Conservation (phyloP, 768 basidiomycete species). For the Termitomyces sp. region DNA sequence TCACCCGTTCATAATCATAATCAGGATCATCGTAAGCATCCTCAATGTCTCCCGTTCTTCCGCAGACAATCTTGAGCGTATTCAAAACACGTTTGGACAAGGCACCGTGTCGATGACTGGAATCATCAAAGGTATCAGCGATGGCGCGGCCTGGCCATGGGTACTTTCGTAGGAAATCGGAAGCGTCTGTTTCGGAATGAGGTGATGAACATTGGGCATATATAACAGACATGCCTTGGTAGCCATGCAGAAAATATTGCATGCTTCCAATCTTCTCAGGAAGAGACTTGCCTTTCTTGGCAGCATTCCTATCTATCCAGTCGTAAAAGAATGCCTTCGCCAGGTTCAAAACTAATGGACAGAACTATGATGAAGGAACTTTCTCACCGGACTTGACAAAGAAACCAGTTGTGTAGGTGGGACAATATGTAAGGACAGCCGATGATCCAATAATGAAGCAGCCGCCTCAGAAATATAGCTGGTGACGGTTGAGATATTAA, state of each 20-base stretch:
- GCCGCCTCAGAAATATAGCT: conserved; percentile 90
- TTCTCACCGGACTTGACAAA: conserved; percentile 65
- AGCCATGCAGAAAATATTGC: conserved; percentile 86
- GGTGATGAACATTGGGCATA: not conserved
- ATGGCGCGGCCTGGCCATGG: conserved; percentile 87
- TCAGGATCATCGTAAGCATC: conserved; percentile 66
- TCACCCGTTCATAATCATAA: conserved; percentile 65
- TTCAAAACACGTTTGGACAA: conserved; percentile 62
- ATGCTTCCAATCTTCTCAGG: conserved; percentile 90
- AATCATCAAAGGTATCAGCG: conserved; percentile 82
- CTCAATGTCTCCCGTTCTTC: conserved; percentile 73
- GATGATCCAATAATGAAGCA: conserved; percentile 74
- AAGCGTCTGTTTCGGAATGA: conserved; percentile 54
- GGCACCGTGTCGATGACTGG: conserved; percentile 67
- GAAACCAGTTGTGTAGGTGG: conserved; percentile 83
- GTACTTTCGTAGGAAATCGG: conserved; percentile 79
- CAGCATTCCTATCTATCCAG: conserved; percentile 79
- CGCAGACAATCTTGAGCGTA: conserved; percentile 77
- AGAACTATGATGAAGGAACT: not conserved
- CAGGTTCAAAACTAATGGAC: not conserved
- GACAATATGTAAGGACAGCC: conserved; percentile 74
- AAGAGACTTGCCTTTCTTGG: conserved; percentile 77
- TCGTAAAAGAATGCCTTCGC: conserved; percentile 85
- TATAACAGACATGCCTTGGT: conserved; percentile 42
- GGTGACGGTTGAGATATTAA: not conserved